A percentile compares a stretch with the other conserved stretches of the same genome.
phyloP scores from a whole-genome alignment of 257 asterid genomes.

The Anisodus tanguticus region DNA sequence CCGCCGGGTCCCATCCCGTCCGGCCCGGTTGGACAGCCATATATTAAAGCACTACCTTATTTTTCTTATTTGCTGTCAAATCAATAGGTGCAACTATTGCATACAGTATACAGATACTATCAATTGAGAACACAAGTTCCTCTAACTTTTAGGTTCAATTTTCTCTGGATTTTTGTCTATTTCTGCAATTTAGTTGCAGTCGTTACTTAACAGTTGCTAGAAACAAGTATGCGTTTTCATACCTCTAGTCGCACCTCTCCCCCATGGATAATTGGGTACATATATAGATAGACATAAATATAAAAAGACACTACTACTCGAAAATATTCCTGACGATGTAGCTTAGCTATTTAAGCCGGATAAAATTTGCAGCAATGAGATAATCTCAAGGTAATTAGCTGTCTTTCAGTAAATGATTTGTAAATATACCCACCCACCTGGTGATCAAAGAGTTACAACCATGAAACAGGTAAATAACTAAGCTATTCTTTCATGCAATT shows the following conservation, averaged over 20 bases:
- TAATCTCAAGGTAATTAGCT: background rate
- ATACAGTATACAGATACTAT: background rate
- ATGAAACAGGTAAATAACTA: conserved; percentile 16
- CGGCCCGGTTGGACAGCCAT: too few species aligned
- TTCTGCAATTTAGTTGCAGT: background rate
- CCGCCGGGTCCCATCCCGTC: too few species aligned
- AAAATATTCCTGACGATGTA: background rate
- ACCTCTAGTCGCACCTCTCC: background rate
- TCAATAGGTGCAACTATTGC: background rate
- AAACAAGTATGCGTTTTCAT: background rate
- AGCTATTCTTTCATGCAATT: background rate
- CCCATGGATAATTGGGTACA: background rate
- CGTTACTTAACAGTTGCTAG: background rate
- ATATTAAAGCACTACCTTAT: too few species aligned
- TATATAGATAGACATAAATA: background rate
- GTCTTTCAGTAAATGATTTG: background rate
- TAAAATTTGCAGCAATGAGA: background rate
- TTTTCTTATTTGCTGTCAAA: background rate
- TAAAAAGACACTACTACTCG: background rate
- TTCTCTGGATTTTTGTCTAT: background rate
- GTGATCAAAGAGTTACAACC: background rate
- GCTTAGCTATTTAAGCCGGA: background rate
- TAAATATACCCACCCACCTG: background rate
- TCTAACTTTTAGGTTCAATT: background rate
- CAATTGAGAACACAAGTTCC: background rate